These are phyloP conservation scores for Leccinum incarnatum DNA, from an alignment of 768 basidiomycete species.

Conservation along the genomic window DNA sequence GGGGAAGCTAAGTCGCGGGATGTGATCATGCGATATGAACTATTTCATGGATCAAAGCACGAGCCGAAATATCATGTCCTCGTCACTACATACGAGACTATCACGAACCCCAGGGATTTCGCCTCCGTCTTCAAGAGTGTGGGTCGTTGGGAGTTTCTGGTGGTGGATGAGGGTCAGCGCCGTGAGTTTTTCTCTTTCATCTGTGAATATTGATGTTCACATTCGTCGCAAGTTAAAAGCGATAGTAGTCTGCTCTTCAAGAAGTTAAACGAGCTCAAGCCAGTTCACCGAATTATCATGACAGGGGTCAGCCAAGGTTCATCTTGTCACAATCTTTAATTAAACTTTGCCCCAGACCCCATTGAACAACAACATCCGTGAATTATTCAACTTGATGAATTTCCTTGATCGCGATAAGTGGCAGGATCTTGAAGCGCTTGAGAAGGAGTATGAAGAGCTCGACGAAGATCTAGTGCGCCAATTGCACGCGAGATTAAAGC, in stretches of 20 bases:
- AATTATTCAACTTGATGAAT: conserved; percentile 96
- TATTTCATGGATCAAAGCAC: conserved; percentile 57
- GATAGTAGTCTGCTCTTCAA: conserved; percentile 78
- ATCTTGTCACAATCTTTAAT: not conserved
- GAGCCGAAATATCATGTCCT: conserved; percentile 83
- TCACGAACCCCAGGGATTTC: conserved; percentile 69
- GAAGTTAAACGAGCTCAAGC: conserved; percentile 76
- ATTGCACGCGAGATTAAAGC: conserved; percentile 74
- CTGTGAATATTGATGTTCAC: not conserved
- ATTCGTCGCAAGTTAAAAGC: conserved; percentile 65
- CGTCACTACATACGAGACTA: conserved; percentile 89
- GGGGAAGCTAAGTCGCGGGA: conserved; percentile 80
- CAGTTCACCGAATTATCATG: conserved; percentile 80
- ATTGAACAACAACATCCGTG: conserved; percentile 94
- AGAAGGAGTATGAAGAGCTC: conserved; percentile 72
- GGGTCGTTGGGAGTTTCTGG: conserved; percentile 90
- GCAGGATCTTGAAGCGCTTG: conserved; percentile 71
- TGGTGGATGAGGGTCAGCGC: conserved; percentile 92
- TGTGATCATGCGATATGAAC: conserved; percentile 77
- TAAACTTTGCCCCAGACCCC: conserved; percentile 58
- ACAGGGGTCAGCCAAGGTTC: conserved; percentile 61
- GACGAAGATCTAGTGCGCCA: conserved; percentile 78
- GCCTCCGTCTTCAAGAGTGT: conserved; percentile 70
- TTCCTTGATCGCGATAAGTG: conserved; percentile 83
- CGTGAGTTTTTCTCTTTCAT: conserved; percentile 46